Evolutionary conservation across 1,284 basidiomycete species (phyloP).

Genomic region (Ganoderma lingzhi): DNA sequence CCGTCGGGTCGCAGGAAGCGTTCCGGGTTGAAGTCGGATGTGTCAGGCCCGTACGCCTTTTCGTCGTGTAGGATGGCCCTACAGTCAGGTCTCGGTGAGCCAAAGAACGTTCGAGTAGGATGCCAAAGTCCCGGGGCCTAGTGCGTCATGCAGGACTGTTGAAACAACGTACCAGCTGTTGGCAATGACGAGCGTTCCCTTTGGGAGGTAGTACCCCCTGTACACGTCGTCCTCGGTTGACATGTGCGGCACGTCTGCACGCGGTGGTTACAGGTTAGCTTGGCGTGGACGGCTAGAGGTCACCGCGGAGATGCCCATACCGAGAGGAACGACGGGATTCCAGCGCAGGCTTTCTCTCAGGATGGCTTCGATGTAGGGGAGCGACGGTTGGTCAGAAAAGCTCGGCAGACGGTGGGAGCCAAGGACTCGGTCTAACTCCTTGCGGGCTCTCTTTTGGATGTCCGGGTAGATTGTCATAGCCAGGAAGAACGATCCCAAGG

Average conservation of each 20-base stretch:
- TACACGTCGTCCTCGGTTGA: constrained; percentile 35
- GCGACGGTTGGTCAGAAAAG: constrained; percentile 40
- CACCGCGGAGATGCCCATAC: constrained; percentile 12
- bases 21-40: constrained; percentile 36
- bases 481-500: constrained; percentile 35
- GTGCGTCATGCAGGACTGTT: neutral
- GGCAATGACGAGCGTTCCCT: constrained; percentile 34
- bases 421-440: constrained; percentile 44
- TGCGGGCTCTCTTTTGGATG: constrained; percentile 41
- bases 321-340: constrained; percentile 41
- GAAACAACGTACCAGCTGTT: constrained; percentile 31
- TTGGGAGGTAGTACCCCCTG: constrained; percentile 35
- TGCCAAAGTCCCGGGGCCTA: neutral
- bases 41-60: constrained; percentile 29
- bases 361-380: constrained; percentile 45
- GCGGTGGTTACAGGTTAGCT: neutral
- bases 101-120: neutral
- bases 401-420: constrained; percentile 42
- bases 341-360: constrained; percentile 46
- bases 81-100: neutral
- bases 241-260: constrained; percentile 32
- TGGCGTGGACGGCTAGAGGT: neutral
- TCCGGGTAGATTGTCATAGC: constrained; percentile 44
- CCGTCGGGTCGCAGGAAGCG: constrained; percentile 35
- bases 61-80: constrained; percentile 38